Evolutionary conservation across 805 yeast genomes (phyloP), one percentile per base, ranked within the genome.

Genomic region (Ogataea pini): DNA sequence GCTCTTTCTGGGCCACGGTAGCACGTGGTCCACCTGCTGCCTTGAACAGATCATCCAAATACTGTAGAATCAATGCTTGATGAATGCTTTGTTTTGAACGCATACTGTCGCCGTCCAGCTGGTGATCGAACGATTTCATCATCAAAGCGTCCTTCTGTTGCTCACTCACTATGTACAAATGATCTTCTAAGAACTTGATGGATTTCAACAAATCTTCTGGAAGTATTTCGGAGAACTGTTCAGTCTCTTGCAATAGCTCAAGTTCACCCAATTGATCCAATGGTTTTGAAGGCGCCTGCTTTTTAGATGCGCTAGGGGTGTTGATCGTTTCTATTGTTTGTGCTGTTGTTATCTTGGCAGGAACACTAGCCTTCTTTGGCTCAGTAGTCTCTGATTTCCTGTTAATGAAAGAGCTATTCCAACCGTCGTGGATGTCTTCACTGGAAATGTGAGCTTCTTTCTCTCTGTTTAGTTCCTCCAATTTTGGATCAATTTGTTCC

Each of bases 351-450:
- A 47, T n/a, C 14, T 45, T 42, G 1, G 37, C 19, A 1, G 49
- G 44, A 8, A 48, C 29, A 1, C 56, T 55, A 10, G 63, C 49
- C 22, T 64, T 42, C 3, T 59, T 53, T 2, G 60, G 54, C 9
- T 59, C 46, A 17, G 65, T 46, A 2, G 61, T 51, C 12, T 44
- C 42, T 1, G 50, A 20, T 19, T 45, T 47, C 56, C 83, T 86
- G 65, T 89, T 89, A 62, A 89, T 65, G 56, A 88, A 80, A 0
- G 96, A 85, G 36, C 87, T 80, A 63, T 92, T 96, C 73, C 89
- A 94, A 0, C 97, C 98, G 12, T 94, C 89, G 57, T 82, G 94
- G 34, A 90, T 77, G 68, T 92, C 99, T 13, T 91, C 98, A 44
- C 94, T 84, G 2, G 95, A 83, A 55, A 94, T 91, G 63, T 88